phyloP scores from a whole-genome alignment of 768 basidiomycete species.

The Paxillus ammoniavirescens region DNA sequence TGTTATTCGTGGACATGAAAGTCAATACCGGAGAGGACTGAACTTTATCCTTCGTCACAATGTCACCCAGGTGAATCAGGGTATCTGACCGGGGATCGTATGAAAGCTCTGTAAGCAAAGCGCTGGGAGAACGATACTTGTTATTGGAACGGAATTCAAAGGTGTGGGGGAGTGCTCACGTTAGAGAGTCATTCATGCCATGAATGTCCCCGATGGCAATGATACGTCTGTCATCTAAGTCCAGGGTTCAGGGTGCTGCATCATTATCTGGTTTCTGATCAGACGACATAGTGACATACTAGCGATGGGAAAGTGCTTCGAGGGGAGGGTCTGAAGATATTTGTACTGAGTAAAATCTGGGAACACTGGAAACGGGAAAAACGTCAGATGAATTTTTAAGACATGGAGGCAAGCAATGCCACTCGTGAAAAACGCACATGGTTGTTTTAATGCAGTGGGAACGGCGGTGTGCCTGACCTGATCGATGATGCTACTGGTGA shows the following conservation, averaged over 20 bases:
- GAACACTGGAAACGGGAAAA: conserved; percentile 9
- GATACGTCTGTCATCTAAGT: conserved; percentile 50
- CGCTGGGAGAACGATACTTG: conserved; percentile 34
- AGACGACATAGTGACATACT: not conserved
- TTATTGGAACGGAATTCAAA: conserved; percentile 1
- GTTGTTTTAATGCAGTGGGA: conserved; percentile 9
- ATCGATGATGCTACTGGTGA: conserved; percentile 34
- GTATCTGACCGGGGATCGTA: conserved; percentile 63
- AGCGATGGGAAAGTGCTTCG: conserved; percentile 57
- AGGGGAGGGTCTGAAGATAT: conserved; percentile 40
- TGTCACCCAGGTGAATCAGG: conserved; percentile 82
- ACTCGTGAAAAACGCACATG: conserved; percentile 8
- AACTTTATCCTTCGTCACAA: conserved; percentile 61
- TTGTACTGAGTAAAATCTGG: conserved; percentile 60
- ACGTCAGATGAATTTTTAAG: not conserved
- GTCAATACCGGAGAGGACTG: conserved; percentile 62
- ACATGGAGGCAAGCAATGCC: not conserved
- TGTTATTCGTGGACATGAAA: conserved; percentile 60
- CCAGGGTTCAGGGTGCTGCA: conserved; percentile 32
- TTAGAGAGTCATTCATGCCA: conserved; percentile 68
- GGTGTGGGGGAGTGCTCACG: conserved; percentile 42
- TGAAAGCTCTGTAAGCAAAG: conserved; percentile 58
- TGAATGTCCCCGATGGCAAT: conserved; percentile 89
- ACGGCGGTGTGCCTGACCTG: not conserved
- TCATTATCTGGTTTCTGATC: not conserved